Conservation (phyloP, 2,329 filamentous ascomycete species). For the Colletotrichum horii region DNA sequence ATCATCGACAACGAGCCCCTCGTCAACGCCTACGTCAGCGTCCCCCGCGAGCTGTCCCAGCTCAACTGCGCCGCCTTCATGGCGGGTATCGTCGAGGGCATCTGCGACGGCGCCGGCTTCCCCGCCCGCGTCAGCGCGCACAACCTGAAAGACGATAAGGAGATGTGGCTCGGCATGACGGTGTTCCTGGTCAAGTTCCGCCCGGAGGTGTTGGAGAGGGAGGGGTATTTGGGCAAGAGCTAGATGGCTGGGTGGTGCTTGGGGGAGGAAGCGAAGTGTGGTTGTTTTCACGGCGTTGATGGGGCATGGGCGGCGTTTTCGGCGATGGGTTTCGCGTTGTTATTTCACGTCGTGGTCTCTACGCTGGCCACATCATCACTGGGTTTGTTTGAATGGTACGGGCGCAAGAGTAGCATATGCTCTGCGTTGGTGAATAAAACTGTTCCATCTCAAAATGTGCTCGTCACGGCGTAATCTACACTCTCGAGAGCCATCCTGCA, state of each 20-base stretch:
- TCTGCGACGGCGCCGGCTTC: slow-evolving; percentile 92
- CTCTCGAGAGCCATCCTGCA: neutral
- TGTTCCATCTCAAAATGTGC: neutral
- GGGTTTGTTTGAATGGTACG: neutral
- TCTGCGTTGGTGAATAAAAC: neutral
- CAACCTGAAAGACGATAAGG: slow-evolving; percentile 69
- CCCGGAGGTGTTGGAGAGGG: slow-evolving; percentile 88
- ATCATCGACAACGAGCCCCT: slow-evolving; percentile 97
- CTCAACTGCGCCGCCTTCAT: slow-evolving; percentile 96
- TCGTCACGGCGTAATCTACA: neutral
- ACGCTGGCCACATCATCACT: neutral
- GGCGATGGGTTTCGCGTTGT: slow-evolving; percentile 18
- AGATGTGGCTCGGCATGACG: slow-evolving; percentile 96
- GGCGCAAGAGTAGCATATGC: neutral
- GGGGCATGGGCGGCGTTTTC: slow-evolving; percentile 26
- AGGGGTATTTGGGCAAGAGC: slow-evolving; percentile 76
- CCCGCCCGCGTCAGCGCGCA: slow-evolving; percentile 90
- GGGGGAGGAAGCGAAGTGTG: neutral
- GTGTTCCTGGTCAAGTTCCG: slow-evolving; percentile 95
- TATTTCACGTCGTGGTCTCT: no score
- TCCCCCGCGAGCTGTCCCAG: slow-evolving; percentile 94
- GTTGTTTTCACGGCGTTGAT: slow-evolving; percentile 22
- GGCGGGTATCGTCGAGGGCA: slow-evolving; percentile 92
- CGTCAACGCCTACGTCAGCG: slow-evolving; percentile 91
- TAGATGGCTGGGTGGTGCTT: slow-evolving; percentile 24